phyloP scores from a whole-genome alignment of 2,329 filamentous ascomycete genomes.

The Ceratocystis cubensis region DNA sequence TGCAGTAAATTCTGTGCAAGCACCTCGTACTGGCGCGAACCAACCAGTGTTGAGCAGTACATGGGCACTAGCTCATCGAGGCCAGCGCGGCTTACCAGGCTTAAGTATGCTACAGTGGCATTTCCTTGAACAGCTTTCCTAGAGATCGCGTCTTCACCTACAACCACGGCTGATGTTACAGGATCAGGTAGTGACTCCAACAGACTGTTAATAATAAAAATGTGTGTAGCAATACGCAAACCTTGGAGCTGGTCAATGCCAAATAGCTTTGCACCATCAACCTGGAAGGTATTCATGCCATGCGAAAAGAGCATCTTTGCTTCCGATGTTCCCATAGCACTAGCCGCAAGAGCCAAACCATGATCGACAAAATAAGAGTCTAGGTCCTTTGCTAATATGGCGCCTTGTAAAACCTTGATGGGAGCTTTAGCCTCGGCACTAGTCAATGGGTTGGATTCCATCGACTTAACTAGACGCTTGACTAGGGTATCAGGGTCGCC shows the following conservation, averaged over 20 bases:
- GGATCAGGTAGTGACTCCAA: conserved; percentile 42
- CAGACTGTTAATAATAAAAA: conserved; percentile 52
- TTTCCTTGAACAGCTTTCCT: conserved; percentile 50
- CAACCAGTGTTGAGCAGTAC: conserved; percentile 69
- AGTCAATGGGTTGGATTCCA: conserved; percentile 46
- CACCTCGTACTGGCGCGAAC: conserved; percentile 52
- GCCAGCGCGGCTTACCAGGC: conserved; percentile 57
- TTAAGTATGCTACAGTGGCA: conserved; percentile 69
- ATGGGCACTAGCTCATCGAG: conserved; percentile 71
- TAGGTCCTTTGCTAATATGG: conserved; percentile 54
- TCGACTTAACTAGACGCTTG: conserved; percentile 45
- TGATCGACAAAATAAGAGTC: conserved; percentile 47
- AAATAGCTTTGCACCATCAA: conserved; percentile 38
- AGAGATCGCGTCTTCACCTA: not conserved
- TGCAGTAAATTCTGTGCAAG: conserved; percentile 67
- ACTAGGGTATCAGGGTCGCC: conserved; percentile 42
- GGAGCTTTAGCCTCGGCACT: conserved; percentile 49
- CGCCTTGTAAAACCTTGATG: conserved; percentile 64
- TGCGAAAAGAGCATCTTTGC: conserved; percentile 18
- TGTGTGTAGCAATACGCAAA: conserved; percentile 56
- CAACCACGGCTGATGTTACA: not conserved
- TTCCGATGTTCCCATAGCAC: conserved; percentile 29
- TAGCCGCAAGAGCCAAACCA: conserved; percentile 37
- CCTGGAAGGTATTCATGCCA: conserved; percentile 28
- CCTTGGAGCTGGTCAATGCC: conserved; percentile 47